phyloP scores from a whole-genome alignment of 306 rosid genomes.

The Adenanthera pavonina region DNA sequence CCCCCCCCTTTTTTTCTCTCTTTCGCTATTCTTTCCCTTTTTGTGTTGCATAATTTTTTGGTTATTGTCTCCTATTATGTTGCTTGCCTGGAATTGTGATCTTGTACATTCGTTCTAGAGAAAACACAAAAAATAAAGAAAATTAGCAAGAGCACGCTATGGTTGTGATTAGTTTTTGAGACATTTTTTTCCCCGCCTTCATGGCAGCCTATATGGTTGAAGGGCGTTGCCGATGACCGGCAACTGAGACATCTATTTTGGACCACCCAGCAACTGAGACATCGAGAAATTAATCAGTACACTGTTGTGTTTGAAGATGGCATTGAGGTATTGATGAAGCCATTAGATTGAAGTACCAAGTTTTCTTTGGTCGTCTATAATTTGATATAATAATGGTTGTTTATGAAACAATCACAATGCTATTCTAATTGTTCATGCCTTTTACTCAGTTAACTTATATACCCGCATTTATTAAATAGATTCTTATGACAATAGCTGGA shows the following conservation, averaged over 20 bases:
- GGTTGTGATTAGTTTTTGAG: slow-evolving; percentile 23
- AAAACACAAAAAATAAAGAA: slow-evolving; percentile 33
- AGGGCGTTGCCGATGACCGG: neutral
- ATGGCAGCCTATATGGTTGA: slow-evolving; percentile 5
- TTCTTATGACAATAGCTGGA: neutral
- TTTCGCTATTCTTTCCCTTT: slow-evolving; percentile 37
- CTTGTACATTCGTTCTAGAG: slow-evolving; percentile 68
- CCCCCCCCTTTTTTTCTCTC: neutral
- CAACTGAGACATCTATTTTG: too few species aligned
- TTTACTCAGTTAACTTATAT: neutral
- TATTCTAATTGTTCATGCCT: neutral
- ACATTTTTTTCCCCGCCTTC: neutral
- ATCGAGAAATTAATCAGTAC: neutral
- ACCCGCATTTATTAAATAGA: neutral
- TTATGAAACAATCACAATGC: neutral
- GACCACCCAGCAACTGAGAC: neutral
- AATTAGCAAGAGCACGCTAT: slow-evolving; percentile 28
- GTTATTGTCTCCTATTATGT: slow-evolving; percentile 47
- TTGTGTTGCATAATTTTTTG: slow-evolving; percentile 42
- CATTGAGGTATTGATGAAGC: neutral
- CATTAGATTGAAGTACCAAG: neutral
- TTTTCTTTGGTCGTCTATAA: neutral
- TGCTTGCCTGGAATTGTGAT: slow-evolving; percentile 59
- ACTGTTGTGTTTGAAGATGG: neutral
- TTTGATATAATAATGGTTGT: neutral